These are phyloP conservation scores for Boletus sp. DNA, from an alignment of 768 basidiomycete species.

Conservation along the genomic window DNA sequence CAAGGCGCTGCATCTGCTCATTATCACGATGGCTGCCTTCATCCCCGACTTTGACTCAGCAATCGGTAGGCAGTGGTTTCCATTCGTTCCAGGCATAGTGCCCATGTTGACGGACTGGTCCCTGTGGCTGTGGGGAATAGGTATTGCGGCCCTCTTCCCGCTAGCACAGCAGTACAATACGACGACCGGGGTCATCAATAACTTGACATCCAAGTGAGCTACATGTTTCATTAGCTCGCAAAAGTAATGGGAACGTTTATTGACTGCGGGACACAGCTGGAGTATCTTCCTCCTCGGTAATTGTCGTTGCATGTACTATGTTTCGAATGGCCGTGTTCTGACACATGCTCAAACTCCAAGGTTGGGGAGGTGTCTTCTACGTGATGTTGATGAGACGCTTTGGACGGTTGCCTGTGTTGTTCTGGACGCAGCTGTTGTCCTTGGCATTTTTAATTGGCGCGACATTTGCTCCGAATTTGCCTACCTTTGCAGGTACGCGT, in stretches of 20 bases:
- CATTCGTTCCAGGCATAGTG: no score
- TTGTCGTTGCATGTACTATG: background rate
- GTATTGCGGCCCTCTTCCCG: constrained; percentile 48
- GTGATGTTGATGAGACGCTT: constrained; percentile 31
- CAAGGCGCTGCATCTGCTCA: constrained; percentile 45
- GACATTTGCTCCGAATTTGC: constrained; percentile 46
- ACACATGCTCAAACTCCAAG: constrained; percentile 8
- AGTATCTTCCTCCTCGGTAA: constrained; percentile 47
- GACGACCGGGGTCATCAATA: constrained; percentile 46
- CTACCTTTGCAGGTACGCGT: constrained; percentile 42
- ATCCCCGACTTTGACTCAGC: constrained; percentile 55
- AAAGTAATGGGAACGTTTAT: background rate
- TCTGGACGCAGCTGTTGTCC: constrained; percentile 37
- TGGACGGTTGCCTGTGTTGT: constrained; percentile 30
- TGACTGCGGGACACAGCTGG: constrained; percentile 31
- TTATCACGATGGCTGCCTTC: constrained; percentile 50
- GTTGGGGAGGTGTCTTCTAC: constrained; percentile 31
- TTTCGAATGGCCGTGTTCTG: background rate
- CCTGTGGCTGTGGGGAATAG: constrained; percentile 19
- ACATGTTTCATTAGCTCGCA: background rate
- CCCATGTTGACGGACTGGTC: background rate
- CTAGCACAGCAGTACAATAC: constrained; percentile 44
- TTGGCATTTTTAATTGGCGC: constrained; percentile 49
- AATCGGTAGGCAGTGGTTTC: constrained; percentile 35
- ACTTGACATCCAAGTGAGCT: constrained; percentile 43